Percentiles rank a stretch among this genome's conserved stretches.
phyloP scores from a whole-genome alignment of 2,329 filamentous ascomycete species.

The Cladosporium sp. region DNA sequence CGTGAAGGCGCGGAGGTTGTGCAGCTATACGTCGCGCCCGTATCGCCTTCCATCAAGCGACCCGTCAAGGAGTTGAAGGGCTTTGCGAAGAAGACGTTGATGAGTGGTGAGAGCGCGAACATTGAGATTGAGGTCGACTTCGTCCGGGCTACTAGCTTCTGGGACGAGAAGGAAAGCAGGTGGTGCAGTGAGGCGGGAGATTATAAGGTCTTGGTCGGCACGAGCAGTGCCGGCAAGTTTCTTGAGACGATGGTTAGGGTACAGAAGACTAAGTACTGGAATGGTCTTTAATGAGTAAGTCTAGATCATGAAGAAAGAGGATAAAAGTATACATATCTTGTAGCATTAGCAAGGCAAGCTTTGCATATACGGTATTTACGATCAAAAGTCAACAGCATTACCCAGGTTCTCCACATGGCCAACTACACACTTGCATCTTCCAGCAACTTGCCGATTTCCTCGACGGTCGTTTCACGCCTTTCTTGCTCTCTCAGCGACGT shows the following conservation, averaged over 20 bases:
- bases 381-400: too few species aligned
- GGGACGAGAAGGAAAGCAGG: conserved; percentile 60
- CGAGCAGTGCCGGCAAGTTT: conserved; percentile 10
- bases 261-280: conserved; percentile 12
- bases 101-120: conserved; percentile 53
- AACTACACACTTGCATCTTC: neutral
- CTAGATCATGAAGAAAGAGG: too few species aligned
- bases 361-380: too few species aligned
- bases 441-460: neutral
- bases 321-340: too few species aligned
- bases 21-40: conserved; percentile 62
- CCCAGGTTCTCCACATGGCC: neutral
- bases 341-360: too few species aligned
- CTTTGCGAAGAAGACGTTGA: conserved; percentile 60
- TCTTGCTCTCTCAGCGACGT: neutral
- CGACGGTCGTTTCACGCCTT: neutral
- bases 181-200: conserved; percentile 64
- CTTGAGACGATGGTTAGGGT: conserved; percentile 5
- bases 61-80: conserved; percentile 67
- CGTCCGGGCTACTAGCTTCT: conserved; percentile 60
- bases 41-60: conserved; percentile 57
- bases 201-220: conserved; percentile 57
- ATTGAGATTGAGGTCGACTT: conserved; percentile 54
- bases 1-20: conserved; percentile 59
- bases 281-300: neutral